Evolutionary conservation across 108 stramenopile genomes (phyloP).

Genomic region (Schizochytrium sp.): DNA sequence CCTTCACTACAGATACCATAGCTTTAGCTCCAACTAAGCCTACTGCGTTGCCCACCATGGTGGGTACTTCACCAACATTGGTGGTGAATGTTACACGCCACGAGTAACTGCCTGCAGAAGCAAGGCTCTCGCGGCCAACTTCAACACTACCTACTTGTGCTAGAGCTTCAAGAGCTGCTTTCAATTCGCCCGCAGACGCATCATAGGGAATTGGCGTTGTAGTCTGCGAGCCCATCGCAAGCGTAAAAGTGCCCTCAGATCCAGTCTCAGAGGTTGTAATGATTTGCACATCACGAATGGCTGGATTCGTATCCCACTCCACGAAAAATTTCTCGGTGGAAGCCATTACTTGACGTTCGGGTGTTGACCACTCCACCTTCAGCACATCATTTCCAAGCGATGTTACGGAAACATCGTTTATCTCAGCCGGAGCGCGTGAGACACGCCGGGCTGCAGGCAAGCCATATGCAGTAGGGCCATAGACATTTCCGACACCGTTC

Average conservation of each 20-base stretch:
- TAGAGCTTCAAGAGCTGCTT: conserved; percentile 64
- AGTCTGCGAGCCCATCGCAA: conserved; percentile 60
- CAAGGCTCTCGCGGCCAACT: conserved; percentile 30
- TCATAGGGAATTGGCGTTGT: conserved; percentile 67
- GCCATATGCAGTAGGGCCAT: conserved; percentile 68
- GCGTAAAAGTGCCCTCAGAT: conserved; percentile 66
- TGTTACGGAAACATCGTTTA: conserved; percentile 67
- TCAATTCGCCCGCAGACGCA: conserved; percentile 48
- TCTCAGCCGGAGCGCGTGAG: conserved; percentile 65
- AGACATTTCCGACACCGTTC: conserved; percentile 74
- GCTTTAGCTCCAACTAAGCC: conserved; percentile 62
- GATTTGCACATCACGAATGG: conserved; percentile 66
- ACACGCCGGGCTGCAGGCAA: conserved; percentile 70
- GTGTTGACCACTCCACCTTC: conserved; percentile 70
- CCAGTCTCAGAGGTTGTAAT: conserved; percentile 57
- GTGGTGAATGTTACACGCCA: conserved; percentile 69
- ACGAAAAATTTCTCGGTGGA: conserved; percentile 70
- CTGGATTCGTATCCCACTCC: conserved; percentile 68
- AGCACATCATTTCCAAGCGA: conserved; percentile 67
- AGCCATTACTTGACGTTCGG: conserved; percentile 62
- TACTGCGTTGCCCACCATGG: conserved; percentile 37
- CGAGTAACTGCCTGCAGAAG: conserved; percentile 21
- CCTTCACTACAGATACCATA: not conserved
- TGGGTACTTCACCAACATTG: conserved; percentile 70
- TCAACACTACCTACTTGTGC: conserved; percentile 64